Base-by-base conservation (phyloP, 306 rosid genomes). In the Ceratonia siliqua region DNA sequence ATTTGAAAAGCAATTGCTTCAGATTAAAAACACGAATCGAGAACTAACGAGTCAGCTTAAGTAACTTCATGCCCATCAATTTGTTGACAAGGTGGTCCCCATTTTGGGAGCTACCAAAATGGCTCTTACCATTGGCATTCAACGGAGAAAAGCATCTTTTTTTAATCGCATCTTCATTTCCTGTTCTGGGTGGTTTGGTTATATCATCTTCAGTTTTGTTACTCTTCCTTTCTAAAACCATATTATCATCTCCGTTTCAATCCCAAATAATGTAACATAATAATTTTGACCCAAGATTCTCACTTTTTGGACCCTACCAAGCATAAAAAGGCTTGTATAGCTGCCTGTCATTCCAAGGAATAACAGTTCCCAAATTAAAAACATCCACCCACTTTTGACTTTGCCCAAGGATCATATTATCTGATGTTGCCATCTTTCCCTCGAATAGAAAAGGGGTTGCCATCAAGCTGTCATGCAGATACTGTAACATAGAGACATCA, bases 1-100 rank as follows among this genome's bases (percentile, higher is more conserved):
- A 28, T 38, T 36, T 36, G 39, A 55, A 50, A 50, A 52, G 67
- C 18, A 41, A 38, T 17, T 24, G 57, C 41, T 33, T 11, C 28
- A 6, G 70, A 66, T 36, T 30, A 43, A 42, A 53, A 67, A 27
- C 49, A 65, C 70, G 67, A 58, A 79, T 46, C n/a, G n/a, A n/a
- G n/a, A 35, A 70, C 28, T n/a, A 83, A 62, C 71, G 15, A 62
- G 56, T 32, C 55, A 69, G 62, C 63, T 43, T 57, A 5, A 39
- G 63, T 21, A 42, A 46, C 30, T 62, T 66, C 59, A 54, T 55
- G 59, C 46, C 46, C 41, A 50, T 75, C 20, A 20, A 79, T 64
- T 63, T 18, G 81, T 75, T 75, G 82, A 68, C 79, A 18, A 52
- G 0, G 79, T 77, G 84, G 84, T 62, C 83, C 80, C 82, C 69